Evolutionary conservation across 2,329 filamentous ascomycete genomes (phyloP), one percentile per base, ranked within the genome.

Genomic region (Pseudogymnoascus verrucosus): DNA sequence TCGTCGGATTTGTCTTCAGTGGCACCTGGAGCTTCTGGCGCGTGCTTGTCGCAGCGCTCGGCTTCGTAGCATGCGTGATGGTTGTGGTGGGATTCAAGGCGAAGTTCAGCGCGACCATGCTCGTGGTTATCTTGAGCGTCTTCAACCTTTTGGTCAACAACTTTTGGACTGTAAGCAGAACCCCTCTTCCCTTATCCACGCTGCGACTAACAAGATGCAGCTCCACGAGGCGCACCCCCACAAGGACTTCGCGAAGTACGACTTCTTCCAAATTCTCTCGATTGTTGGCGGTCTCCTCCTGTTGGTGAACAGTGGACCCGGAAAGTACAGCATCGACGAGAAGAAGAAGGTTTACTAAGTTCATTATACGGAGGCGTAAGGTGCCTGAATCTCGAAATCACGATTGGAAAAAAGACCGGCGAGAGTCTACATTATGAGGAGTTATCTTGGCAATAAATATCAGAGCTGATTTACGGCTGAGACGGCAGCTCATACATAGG

Each of bases 171-270:
- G 93, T 96, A 83, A 82, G 91, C 81, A 65, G 23, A 26, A 23
- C 19, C 47, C 3, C 64, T 59, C 44, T 19, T 62, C 34, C 62
- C 65, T 34, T 57, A 34, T 21, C 10, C 28, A 5, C 6, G 11
- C 28, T 51, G 54, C 72, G 75, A 67, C 64, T 64, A 62, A 37
- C 63, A 34, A 57, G 28, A 11, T 63, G 26, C 69, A 96, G 90
- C 91, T 99, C 69, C 93, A 98, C 81, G 89, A 93, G 70, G 90
- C 96, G 80, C 95, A 99, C 82, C 95, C 95, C 60, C 93, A 98
- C 84, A 98, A 98, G 86, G 95, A 99, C 78, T 99, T 99, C 75
- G 95, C 95, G 82, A 99, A 99, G 81, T 99, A 99, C 85, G 95
- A 99, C 77, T 99, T 99, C 84, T 99, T 99, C 88, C 95, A 99